Evolutionary conservation across 176 grass and related monocot species (phyloP), one percentile per base, ranked within the genome.

Genomic region (Stipa capillata): DNA sequence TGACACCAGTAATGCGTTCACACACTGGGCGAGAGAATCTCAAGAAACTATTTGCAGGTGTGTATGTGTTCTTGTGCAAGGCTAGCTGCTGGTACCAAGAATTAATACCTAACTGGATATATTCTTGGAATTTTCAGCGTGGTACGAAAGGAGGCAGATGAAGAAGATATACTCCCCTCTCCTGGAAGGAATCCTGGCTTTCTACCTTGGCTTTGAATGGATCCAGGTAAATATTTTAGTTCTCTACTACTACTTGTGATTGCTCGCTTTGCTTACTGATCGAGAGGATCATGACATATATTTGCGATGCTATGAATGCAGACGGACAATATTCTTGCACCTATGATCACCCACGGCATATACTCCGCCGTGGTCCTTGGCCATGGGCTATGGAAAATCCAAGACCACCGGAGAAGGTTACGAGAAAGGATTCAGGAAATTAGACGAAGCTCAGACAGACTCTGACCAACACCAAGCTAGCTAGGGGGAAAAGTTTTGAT

Each of bases 121-220:
- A n/a, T 63, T 63, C 17, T n/a, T 1, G 43, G 42, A 43, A 76
- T 81, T 84, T 78, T 66, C 84, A 90, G 91, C 91, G 50, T 93
- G 91, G 91, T 90, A 93, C 14, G 85, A 97, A 48, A 89, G 92
- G 69, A 88, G 95, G 67, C 87, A 94, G 84, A 92, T 97, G 95
- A 97, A 51, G 82, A 97, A 94, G 85, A 97, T 97, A 92, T 97
- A 97, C 69, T 97, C 94, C 47, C 94, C 94, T 8, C 85, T 97
- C 56, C 73, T 97, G 41, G 94, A 97, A 97, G 94, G 94, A 70
- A 53, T 97, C 34, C 57, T 97, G 50, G 91, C 91, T 21, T 90
- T 97, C 88, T 97, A 97, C 87, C 91, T 97, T 48, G 94, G 94
- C 39, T 92, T 97, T 21, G 94, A 97, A 82, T 97, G 91, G 87